Evolutionary conservation across 345 rosid genomes (phyloP), one percentile per base, ranked within the genome.

Genomic region (Euclidium syriacum): DNA sequence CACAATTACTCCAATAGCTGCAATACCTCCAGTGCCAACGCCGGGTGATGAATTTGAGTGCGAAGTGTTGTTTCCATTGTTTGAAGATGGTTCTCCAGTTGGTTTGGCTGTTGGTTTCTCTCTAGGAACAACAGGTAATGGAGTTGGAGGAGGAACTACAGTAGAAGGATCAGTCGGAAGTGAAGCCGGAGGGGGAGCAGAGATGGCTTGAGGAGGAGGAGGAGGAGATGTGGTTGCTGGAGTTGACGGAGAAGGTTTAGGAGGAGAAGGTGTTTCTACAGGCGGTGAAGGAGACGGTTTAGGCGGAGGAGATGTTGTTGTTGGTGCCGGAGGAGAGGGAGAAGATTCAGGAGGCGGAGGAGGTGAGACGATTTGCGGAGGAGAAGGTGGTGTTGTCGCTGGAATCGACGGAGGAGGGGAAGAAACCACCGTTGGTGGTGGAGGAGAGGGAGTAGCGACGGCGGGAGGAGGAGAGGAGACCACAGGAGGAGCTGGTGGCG

Each of bases 101-200:
- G 88, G 33, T 76, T 69, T 78, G 26, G 90, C 96, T 16, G 74
- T 82, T 52, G 98, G 98, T 72, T 87, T 89, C 77, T 89, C 90
- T 0, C 77, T 72, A 9, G 94, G 97, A 71, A 79, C 59, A 62
- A 77, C 47, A 40, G 99, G 96, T 38, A 80, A 68, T 14, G 91
- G 75, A 39, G 91, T 38, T n/a, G 72, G 43, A 46, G 85, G 78
- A 79, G 83, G 78, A 79, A 81, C 77, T 50, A 88, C 77, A 49
- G 89, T 79, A 62, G 88, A 70, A 48, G 55, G 54, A 68, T 73
- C 67, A 8, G 83, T 81, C 0, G 85, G 85, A 2, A 77, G 62
- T 23, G 81, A 65, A 42, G 80, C 46, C 38, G 85, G 52, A 24
- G 95, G 85, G 24, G 89, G 77, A 22, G 58, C 6, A 6, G 92